Evolutionary conservation across 2,329 filamentous ascomycete genomes (phyloP).

Genomic region (Spiromastix sp.): DNA sequence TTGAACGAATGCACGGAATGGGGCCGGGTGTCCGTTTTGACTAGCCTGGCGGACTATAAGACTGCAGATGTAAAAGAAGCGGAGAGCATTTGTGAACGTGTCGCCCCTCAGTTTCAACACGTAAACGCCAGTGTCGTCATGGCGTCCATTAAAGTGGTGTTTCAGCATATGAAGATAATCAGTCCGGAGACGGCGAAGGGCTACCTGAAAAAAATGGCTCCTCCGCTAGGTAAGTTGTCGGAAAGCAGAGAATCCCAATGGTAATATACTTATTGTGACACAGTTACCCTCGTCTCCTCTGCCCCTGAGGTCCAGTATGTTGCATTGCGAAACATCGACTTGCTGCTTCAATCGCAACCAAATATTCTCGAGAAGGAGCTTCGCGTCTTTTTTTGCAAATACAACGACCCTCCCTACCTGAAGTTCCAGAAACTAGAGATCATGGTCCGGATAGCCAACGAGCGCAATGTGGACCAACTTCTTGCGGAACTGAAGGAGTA

Average conservation of each 20-base stretch:
- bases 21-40: constrained; percentile 88
- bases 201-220: constrained; percentile 98
- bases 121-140: constrained; percentile 95
- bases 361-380: constrained; percentile 96
- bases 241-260: background rate
- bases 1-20: constrained; percentile 98
- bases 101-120: constrained; percentile 94
- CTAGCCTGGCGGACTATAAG: constrained; percentile 79
- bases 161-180: constrained; percentile 85
- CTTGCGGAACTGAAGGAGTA: constrained; percentile 95
- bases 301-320: constrained; percentile 97
- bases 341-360: constrained; percentile 88
- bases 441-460: constrained; percentile 98
- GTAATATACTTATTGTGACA: constrained; percentile 1
- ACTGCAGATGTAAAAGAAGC: constrained; percentile 86
- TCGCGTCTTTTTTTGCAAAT: constrained; percentile 99
- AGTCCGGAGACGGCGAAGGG: constrained; percentile 67
- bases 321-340: constrained; percentile 87
- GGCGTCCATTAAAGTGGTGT: constrained; percentile 95
- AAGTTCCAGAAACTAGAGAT: constrained; percentile 98
- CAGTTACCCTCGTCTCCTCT: constrained; percentile 90
- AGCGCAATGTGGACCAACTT: constrained; percentile 90
- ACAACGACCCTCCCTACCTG: constrained; percentile 95
- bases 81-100: constrained; percentile 95
- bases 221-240: constrained; percentile 61